phyloP scores from a whole-genome alignment of 495 filamentous ascomycete genomes.

The Penicillium turbatum region DNA sequence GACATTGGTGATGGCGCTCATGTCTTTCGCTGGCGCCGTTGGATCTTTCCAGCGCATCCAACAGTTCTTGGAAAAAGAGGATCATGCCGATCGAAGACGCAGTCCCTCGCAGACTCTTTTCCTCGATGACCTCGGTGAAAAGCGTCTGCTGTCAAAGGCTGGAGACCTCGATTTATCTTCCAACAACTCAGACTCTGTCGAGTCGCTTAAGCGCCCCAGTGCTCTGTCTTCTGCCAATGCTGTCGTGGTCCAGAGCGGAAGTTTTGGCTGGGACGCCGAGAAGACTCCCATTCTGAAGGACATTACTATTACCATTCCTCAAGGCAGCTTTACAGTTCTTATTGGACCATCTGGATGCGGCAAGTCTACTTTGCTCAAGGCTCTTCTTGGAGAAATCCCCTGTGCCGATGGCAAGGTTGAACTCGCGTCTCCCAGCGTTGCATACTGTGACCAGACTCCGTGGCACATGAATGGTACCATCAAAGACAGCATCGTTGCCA shows the following conservation, averaged over 20 bases:
- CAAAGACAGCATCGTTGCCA: constrained; percentile 53
- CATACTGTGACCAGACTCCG: constrained; percentile 50
- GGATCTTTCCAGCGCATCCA: constrained; percentile 59
- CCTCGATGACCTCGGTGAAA: constrained; percentile 21
- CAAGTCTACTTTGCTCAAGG: constrained; percentile 56
- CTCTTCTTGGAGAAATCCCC: constrained; percentile 54
- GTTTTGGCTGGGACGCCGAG: constrained; percentile 48
- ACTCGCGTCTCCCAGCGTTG: constrained; percentile 37
- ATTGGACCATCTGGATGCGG: constrained; percentile 59
- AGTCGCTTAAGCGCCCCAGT: constrained; percentile 24
- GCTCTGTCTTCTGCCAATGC: constrained; percentile 18
- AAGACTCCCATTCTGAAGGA: constrained; percentile 42
- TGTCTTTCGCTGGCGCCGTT: constrained; percentile 48
- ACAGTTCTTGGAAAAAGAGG: constrained; percentile 48
- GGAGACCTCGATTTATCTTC: constrained; percentile 20
- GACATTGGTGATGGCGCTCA: constrained; percentile 53
- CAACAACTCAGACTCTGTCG: constrained; percentile 22
- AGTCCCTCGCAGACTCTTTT: constrained; percentile 19
- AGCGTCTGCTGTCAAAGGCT: constrained; percentile 19
- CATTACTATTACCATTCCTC: constrained; percentile 38
- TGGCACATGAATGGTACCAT: constrained; percentile 58
- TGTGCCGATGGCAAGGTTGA: constrained; percentile 37
- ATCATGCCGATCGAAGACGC: constrained; percentile 31
- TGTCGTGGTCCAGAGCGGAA: constrained; percentile 42
- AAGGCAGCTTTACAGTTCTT: constrained; percentile 45